Evolutionary conservation across 2,329 filamentous ascomycete species (phyloP), one percentile per base, ranked within the genome.

Genomic region (Zymoseptoria tritici): DNA sequence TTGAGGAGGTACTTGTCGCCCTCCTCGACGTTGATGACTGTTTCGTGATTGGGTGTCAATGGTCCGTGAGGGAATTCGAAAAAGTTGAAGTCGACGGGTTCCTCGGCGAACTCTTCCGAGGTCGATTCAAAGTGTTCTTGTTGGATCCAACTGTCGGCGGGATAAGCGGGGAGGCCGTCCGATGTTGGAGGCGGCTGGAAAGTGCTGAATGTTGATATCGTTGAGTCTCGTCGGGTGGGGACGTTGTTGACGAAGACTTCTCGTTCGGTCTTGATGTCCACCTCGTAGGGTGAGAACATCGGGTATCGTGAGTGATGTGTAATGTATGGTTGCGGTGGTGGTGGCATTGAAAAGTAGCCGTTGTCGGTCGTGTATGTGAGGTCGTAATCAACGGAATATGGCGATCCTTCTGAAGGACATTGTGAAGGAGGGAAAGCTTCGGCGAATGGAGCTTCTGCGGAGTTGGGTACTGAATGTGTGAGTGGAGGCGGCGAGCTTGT

Each of bases 191-290:
- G 91, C 21, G 87, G 85, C 69, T 90, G 87, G 73, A 86, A 94
- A n/a, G 90, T 92, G 82, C 87, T 96, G 76, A 96, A 97, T 22
- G 91, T 96, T 0, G 92, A 95, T 46, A 91, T 87, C 31, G 90
- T 90, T 11, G 91, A 96, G 76, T 97, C 92, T 66, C 86, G 82
- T 61, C 93, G 81, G 13, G 91, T 89, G 4, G 90, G 91, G 58
- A 96, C 83, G 72, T 97, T 90, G 70, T 97, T 91, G 75, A 97
- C 86, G 75, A 90, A 96, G 80, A 95, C 91, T 68, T 97, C 91
- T 65, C 90, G 84, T 78, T 97, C 93, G 1, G 92, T 97, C 82
- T 93, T 96, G 79, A 97, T 89, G 74, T 97, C 93, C 62, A 97
- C 87, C 76, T 97, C 93, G 73, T 95, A 97, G 0, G 92, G 91